Evolutionary conservation across 345 rosid species (phyloP), one percentile per base, ranked within the genome.

Genomic region (Clausena lansium): DNA sequence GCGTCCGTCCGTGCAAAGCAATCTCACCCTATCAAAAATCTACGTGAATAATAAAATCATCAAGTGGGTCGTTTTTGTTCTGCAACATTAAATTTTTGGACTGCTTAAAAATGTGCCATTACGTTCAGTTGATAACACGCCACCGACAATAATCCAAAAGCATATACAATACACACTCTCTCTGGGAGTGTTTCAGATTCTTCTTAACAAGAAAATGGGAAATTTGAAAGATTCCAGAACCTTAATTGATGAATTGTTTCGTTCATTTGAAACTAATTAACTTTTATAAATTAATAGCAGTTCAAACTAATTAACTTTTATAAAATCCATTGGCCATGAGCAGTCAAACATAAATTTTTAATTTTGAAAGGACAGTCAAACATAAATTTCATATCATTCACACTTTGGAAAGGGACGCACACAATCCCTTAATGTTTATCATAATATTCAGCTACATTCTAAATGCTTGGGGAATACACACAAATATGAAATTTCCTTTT

Each of bases 131-230:
- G 41, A 64, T 17, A 54, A 32, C 28, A 71, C 24, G 65, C 65
- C 75, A 35, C 75, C 33, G 75, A 72, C 75, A 57, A 55, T 3
- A 33, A 20, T 57, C 45, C 75, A 57, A 72, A 72, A 13, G 57
- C 22, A 52, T 6, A 17, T 52, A 52, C 57, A 50, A 50, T 15
- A 2, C 47, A 55, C 24, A 54, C 61, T 2, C n/a, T 3, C 14
- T 7, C 33, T 67, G 47, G 2, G 25, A 25, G 22, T 9, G 25
- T 8, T 45, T 36, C 38, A 20, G 15, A 13, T 15, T 33, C 22
- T 32, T 24, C 24, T 15, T 67, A 5, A 10, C 54, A 39, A 41
- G 28, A 41, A 5, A 39, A 67, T 24, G 32, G 33, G 9, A 11
- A 39, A 9, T 33, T 20, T 38, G 19, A 38, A n/a, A 67, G 32